Conservation (phyloP, 768 basidiomycete species). For the Collybia sordida region DNA sequence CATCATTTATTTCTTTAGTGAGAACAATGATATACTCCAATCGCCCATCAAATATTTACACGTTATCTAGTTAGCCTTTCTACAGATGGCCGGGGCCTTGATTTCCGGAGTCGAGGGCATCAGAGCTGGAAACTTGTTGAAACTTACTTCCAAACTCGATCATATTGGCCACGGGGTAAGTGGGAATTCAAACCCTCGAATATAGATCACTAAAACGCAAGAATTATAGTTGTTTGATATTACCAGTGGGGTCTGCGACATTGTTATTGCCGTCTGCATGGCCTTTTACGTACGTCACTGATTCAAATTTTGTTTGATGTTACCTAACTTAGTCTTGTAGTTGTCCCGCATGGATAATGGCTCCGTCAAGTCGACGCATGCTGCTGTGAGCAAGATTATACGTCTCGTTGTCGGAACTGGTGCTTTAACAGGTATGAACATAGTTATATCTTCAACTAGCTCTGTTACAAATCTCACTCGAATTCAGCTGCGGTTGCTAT, state of each 20-base stretch:
- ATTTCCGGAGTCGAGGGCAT: no score
- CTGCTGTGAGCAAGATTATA: not conserved
- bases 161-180: slow-evolving; percentile 20
- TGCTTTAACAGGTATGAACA: not conserved
- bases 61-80: not conserved
- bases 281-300: slow-evolving; percentile 26
- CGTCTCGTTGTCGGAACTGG: not conserved
- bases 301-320: not conserved
- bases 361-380: not conserved
- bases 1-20: not conserved
- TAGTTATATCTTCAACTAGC: not conserved
- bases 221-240: slow-evolving; percentile 27
- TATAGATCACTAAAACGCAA: not conserved
- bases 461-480: not conserved
- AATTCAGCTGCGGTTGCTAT: not conserved
- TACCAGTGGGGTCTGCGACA: slow-evolving; percentile 27
- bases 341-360: no score
- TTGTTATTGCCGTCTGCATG: slow-evolving; percentile 29
- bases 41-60: not conserved
- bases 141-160: slow-evolving; percentile 7
- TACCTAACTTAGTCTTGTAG: no score
- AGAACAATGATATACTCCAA: not conserved
- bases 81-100: no score
- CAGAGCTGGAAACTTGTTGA: no score
- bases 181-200: not conserved